phyloP scores from a whole-genome alignment of 805 yeast genomes.

The Candida suzukii region DNA sequence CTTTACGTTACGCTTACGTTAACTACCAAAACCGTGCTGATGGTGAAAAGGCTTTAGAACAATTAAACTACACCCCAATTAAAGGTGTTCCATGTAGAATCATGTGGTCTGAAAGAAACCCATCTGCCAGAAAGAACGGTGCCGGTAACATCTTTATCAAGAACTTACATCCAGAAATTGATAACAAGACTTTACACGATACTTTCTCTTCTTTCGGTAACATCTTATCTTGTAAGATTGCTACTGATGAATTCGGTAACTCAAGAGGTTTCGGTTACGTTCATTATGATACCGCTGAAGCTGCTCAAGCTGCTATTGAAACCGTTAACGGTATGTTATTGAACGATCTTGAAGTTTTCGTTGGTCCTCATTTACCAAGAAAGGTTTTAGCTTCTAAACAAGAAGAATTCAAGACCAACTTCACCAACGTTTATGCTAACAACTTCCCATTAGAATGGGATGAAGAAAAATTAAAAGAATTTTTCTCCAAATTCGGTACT shows the following conservation, averaged over 20 bases:
- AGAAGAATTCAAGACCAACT: slow-evolving; percentile 85
- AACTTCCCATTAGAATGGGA: slow-evolving; percentile 70
- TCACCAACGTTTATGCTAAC: slow-evolving; percentile 94
- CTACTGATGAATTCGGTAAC: slow-evolving; percentile 84
- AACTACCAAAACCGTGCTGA: slow-evolving; percentile 86
- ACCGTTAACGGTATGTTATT: slow-evolving; percentile 97
- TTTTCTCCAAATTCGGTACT: slow-evolving; percentile 69
- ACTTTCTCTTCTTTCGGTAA: slow-evolving; percentile 96
- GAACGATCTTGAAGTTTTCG: slow-evolving; percentile 93
- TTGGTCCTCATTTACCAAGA: slow-evolving; percentile 88
- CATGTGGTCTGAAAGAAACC: slow-evolving; percentile 99
- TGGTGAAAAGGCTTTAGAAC: slow-evolving; percentile 91
- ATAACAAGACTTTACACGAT: slow-evolving; percentile 97
- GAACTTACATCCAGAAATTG: slow-evolving; percentile 97
- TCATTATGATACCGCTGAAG: slow-evolving; percentile 88
- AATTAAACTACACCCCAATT: slow-evolving; percentile 87
- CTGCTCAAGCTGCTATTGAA: slow-evolving; percentile 92
- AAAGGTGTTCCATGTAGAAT: slow-evolving; percentile 97
- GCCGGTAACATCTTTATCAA: slow-evolving; percentile 96
- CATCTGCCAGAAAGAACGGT: slow-evolving; percentile 89
- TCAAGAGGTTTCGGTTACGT: slow-evolving; percentile 97
- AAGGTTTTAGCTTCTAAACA: slow-evolving; percentile 92
- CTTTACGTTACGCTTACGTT: slow-evolving; percentile 97
- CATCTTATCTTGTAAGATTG: slow-evolving; percentile 94
- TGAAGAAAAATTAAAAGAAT: slow-evolving; percentile 61